Evolutionary conservation across 1,284 basidiomycete species (phyloP).

Genomic region (Ustilago loliicola): DNA sequence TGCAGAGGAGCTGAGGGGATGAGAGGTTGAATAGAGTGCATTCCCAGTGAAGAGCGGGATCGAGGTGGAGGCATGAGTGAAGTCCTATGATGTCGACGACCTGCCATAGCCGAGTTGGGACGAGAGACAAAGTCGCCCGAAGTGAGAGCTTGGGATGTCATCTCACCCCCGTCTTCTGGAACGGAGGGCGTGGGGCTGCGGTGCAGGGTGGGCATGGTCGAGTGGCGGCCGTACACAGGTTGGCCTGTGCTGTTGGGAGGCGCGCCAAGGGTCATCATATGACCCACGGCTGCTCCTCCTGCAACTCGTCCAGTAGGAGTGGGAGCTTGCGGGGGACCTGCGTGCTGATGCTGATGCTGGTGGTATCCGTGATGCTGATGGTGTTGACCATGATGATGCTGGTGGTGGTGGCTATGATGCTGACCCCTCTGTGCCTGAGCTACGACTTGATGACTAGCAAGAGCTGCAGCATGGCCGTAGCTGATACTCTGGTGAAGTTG

Average conservation of each 20-base stretch:
- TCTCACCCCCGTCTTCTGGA: constrained; percentile 65
- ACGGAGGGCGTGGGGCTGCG: constrained; percentile 59
- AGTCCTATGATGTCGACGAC: constrained; percentile 35
- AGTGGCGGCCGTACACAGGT: constrained; percentile 40
- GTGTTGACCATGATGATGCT: constrained; percentile 29
- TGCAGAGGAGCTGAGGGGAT: background rate
- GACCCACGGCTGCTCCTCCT: constrained; percentile 13
- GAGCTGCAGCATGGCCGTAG: constrained; percentile 49
- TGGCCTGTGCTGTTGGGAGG: constrained; percentile 28
- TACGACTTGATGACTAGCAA: constrained; percentile 22
- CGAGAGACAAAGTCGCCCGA: constrained; percentile 43
- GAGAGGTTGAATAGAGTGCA: constrained; percentile 30
- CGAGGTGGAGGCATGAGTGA: constrained; percentile 49
- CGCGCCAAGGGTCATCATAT: constrained; percentile 34
- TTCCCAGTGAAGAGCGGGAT: constrained; percentile 38
- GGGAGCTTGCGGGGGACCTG: constrained; percentile 6
- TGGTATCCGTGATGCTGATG: constrained; percentile 25
- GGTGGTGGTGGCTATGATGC: constrained; percentile 30
- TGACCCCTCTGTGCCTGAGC: constrained; percentile 21
- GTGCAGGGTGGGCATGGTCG: constrained; percentile 56
- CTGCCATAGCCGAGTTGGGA: constrained; percentile 41
- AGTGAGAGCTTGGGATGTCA: constrained; percentile 52
- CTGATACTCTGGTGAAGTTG: constrained; percentile 45
- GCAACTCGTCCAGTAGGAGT: constrained; percentile 2
- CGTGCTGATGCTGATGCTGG: constrained; percentile 22